Evolutionary conservation across 306 rosid genomes (phyloP), one percentile per base, ranked within the genome.

Genomic region (Erythrophleum fordii): DNA sequence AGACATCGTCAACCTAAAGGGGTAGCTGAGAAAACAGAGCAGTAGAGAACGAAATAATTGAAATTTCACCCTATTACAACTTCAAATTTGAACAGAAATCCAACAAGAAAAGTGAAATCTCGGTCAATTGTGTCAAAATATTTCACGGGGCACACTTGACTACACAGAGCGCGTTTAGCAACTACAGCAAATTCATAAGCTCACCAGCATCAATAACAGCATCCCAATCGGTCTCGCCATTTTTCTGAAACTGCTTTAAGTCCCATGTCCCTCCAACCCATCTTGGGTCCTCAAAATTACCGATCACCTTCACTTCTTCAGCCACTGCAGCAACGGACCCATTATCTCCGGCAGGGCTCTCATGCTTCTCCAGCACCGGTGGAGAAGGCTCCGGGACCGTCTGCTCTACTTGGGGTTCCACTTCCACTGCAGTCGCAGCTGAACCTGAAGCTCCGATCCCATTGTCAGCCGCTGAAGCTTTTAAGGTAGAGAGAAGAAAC

Each of bases 261-360:
- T 91, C 90, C 95, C 95, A 91, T 25, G 90, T 91, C 82, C 95
- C 95, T 77, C 69, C 83, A 22, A 89, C 77, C 95, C 95, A 91
- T 79, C 65, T 91, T 26, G 87, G 80, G 59, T 89, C 85, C 75
- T 81, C 87, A 41, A 89, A 91, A 66, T 65, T 68, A 12, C 26
- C 65, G 35, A 81, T 80, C 25, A 68, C 73, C 64, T 64, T 66
- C 52, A 77, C 90, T 80, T 84, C 91, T 48, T 29, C 75, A 8
- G 82, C 64, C 80, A 56, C 80, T 0, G 80, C 55, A 25, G 70
- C 85, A 60, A 56, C 80, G n/a, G 81, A 82, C 51, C 91, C 95
- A 73, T 89, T 91, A 46, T 79, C 25, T 53, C 76, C 89, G 5
- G 60, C 72, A 23, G 82, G 37, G 75, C 70, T 69, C 73, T 66